Evolutionary conservation across 2,329 filamentous ascomycete genomes (phyloP), one percentile per base, ranked within the genome.

Genomic region (Beauveria sp.): DNA sequence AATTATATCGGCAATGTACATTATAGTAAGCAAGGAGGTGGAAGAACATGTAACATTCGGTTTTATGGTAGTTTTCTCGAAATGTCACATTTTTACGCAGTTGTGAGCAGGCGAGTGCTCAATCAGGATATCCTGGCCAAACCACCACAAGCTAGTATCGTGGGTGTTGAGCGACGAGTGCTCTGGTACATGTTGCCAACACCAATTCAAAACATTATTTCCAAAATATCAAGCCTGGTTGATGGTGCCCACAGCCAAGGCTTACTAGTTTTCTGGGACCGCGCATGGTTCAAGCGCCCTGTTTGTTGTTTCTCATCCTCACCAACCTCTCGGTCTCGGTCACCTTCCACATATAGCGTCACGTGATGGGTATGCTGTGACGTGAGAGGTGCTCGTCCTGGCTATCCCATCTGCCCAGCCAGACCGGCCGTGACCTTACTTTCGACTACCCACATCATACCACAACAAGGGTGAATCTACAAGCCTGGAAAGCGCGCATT

Each of bases 361-460:
- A 63, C 61, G 61, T 63, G 61, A 63, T 56, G 61, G 14, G 42
- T 57, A 62, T 62, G 55, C 56, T 61, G 62, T 63, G 62, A 63
- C 62, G 62, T 61, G 48, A 61, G 57, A 61, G 58, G 52, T 61
- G 62, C 58, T 61, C 38, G 54, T 50, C 38, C n/a, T 46, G 43
- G 48, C 46, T 42, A 42, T 55, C 24, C 62, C 40, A 54, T 57
- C 58, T 43, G 52, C 57, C 57, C 45, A 61, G 60, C 60, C 54
- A 57, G 62, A 54, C 51, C 62, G 38, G 54, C 38, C 46, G 48
- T 58, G 53, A 60, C 18, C 43, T 52, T 60, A 49, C 57, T 40
- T 57, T 49, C 31, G 22, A 56, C 58, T 61, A 57, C 51, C 58
- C 62, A 63, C 61, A 63, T 58, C 57, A 57, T 40, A 46, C 40